Evolutionary conservation across 225 moss, liverwort and hornwort species (phyloP).

Genomic region (Lunularia cruciata): DNA sequence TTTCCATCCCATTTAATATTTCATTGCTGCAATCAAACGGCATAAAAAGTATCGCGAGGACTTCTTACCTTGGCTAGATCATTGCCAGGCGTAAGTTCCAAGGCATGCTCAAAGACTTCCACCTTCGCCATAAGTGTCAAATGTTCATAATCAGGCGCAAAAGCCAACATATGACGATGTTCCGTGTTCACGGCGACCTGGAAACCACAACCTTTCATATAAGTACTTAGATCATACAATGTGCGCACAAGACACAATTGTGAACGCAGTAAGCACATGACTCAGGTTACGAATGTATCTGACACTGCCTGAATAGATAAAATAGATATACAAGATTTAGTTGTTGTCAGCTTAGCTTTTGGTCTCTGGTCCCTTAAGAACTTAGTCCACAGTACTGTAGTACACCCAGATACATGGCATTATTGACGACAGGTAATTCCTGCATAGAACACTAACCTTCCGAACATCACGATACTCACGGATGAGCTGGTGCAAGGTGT

Average conservation of each 20-base stretch:
- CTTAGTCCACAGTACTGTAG: no score
- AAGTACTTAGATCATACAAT: background rate
- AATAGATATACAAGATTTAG: background rate
- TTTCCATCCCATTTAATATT: no score
- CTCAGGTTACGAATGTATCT: no score
- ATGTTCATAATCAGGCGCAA: conserved; percentile 95
- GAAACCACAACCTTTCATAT: background rate
- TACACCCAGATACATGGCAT: no score
- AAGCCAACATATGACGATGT: conserved; percentile 87
- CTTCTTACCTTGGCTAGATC: conserved; percentile 88
- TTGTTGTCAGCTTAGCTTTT: no score
- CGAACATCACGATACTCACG: conserved; percentile 92
- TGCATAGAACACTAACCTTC: conserved; percentile 57
- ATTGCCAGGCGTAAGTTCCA: conserved; percentile 78
- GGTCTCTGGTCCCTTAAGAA: no score
- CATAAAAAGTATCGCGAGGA: no score
- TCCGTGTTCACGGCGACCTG: conserved; percentile 83
- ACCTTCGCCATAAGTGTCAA: conserved; percentile 97
- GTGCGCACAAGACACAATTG: no score
- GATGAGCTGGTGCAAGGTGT: conserved; percentile 91
- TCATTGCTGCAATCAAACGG: no score
- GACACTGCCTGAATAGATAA: background rate
- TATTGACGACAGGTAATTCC: no score
- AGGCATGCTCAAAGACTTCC: conserved; percentile 93
- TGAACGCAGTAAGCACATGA: no score